Base-by-base conservation (phyloP, 257 asterid genomes). In the Fraxinus pennsylvanica region DNA sequence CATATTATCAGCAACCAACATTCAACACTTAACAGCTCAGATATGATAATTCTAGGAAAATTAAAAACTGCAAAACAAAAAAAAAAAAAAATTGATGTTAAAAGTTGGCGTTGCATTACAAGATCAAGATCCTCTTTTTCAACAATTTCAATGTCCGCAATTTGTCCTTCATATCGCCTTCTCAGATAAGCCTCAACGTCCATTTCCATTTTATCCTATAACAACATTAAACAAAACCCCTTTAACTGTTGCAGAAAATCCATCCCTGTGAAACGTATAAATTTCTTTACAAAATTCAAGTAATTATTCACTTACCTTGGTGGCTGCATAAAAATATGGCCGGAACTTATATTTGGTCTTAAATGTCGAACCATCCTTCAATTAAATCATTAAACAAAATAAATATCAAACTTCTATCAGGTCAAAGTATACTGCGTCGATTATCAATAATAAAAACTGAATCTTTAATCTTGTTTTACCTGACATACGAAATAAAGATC, bases 401-500 rank as follows among this genome's bases (percentile, higher is more conserved):
- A 74, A 68, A 33, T 29, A 61, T 47, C 54, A 29, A 73, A 71
- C 52, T 25, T 30, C 76, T 36, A 33, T 68, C 78, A 83, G 27
- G 19, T 69, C 32, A 65, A 43, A 35, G 30, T n/a, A 71, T 57
- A 17, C 59, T n/a, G n/a, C 74, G 41, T 76, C 33, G 5, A 65
- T 69, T 15, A 17, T 25, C 65, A 45, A 35, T 38, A 76, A 61
- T 29, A n/a, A 76, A 27, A 12, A 70, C 19, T 29, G 6, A 29
- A 82, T 68, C 19, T 12, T 38, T 25, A 10, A 9, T 22, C 5
- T 9, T 45, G 9, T 22, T 36, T 52, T 81, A 96, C 99, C 97
- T 96, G 99, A 85, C 97, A 93, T 45, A 96, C 98, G 73, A 96
- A 96, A 84, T 96, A 96, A 73, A 93, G 90, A 85, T 96, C 98